Base-by-base conservation (phyloP, 805 yeast genomes). In the Osmozyma mogii region DNA sequence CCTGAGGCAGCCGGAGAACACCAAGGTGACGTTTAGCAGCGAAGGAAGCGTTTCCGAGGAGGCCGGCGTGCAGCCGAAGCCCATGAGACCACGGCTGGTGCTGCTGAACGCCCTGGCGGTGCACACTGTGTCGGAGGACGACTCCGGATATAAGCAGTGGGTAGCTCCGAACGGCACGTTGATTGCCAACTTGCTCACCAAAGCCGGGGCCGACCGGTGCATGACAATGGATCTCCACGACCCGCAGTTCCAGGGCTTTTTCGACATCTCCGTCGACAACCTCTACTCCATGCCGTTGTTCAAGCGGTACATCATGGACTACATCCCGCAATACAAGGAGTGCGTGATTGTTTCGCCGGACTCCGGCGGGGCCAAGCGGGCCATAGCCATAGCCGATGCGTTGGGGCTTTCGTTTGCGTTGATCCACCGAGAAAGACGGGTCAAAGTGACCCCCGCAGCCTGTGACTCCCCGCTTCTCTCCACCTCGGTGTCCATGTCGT, bases 321-420 rank as follows among this genome's bases (percentile, higher is more conserved):
- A 68, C 38, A 77, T 92, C 32, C 89, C 94, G n/a, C 58, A 83
- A 38, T 84, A 77, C 50, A 73, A 73, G 41, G 80, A 87, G 23
- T 82, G 89, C 24, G 95, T 92, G 6, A 76, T 92, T 44, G 96
- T 92, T 19, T 85, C 96, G 1, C 99, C 99, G 0, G 99, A 92
- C 58, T 92, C 96, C 14, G 99, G 99, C 49, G 99, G 99, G 38
- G 99, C 98, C 28, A 92, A 92, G 56, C 66, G 98, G 41, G 96
- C 98, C 18, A 84, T 95, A 1, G 80, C 89, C 1, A 72, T 92
- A 37, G 98, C 98, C 2, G 99, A 92, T 58, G 72, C 82, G 1
- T 60, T 92, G 34, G 87, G 84, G 12, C 72, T 92, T 63, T 72
- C 87, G 15, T 88, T 92, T 62, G 98, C 99, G 0, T 65, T 92